Conservation (phyloP, 1,284 basidiomycete species). For the Pholiota adiposa region DNA sequence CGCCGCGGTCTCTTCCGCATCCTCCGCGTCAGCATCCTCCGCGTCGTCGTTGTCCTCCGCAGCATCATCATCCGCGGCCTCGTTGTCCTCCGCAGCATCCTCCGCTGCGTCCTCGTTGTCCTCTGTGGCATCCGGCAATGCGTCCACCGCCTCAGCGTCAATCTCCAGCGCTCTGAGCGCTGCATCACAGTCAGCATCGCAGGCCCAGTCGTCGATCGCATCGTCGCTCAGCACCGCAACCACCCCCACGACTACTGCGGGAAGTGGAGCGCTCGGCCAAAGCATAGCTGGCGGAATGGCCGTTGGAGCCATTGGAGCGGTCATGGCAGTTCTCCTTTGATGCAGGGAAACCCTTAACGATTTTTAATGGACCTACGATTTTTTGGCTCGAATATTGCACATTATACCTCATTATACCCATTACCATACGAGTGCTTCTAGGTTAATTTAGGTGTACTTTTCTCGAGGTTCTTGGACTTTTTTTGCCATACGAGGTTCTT, state of each 20-base stretch:
- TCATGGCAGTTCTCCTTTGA: constrained; percentile 4
- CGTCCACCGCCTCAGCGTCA: not conserved
- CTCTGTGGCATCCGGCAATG: constrained; percentile 1
- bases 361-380: not conserved
- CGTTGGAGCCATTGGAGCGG: not conserved
- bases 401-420: not conserved
- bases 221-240: not conserved
- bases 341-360: not conserved
- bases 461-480: too few relatives aligned
- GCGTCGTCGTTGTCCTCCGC: not conserved
- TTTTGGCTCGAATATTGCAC: not conserved
- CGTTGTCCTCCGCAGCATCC: constrained; percentile 1
- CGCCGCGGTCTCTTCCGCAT: not conserved
- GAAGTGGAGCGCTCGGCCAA: not conserved
- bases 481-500: too few relatives aligned
- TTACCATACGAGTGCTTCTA: not conserved
- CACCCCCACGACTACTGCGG: not conserved
- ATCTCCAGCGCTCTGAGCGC: not conserved
- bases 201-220: not conserved
- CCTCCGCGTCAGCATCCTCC: not conserved
- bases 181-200: not conserved
- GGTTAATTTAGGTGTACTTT: not conserved
- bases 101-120: not conserved
- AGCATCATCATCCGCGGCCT: too few relatives aligned
- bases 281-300: not conserved